Evolutionary conservation across 768 basidiomycete species (phyloP), one percentile per base, ranked within the genome.

Genomic region (Phaffia australis): DNA sequence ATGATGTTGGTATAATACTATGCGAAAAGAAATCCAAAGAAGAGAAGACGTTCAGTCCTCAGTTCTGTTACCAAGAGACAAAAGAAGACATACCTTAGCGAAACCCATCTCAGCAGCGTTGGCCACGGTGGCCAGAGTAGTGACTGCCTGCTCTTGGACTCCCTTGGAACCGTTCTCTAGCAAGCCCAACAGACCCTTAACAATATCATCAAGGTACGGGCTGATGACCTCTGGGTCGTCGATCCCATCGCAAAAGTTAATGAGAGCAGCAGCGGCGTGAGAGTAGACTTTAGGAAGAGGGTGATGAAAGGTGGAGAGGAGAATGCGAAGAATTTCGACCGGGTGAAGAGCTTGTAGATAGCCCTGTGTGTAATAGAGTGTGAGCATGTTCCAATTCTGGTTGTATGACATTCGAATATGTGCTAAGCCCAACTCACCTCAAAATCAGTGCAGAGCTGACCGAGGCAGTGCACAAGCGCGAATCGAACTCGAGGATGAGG

Each of bases 141-240:
- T 91, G 62, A 94, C 83, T 0, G 86, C 87, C 73, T 91, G 89
- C 73, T 92, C 89, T 73, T 91, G 88, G 0, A 91, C 87, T 70
- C 88, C 91, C 50, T 70, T 56, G 19, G 58, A 46, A 7, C 48
- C 23, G 23, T 46, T 14, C 48, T 68, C 54, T 35, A 57, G 56
- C 23, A 70, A 60, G 15, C 50, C 49, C 16, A 74, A 46, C 3
- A 88, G 79, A 0, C 86, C 82, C 71, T 85, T 84, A 32, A 93
- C 86, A 70, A 90, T 85, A 0, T 83, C 81, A 61, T 89, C 89
- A 21, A 93, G 82, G 74, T 87, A 89, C 0, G 87, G 87, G 0
- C 86, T 71, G 14, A 89, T 81, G 0, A 83, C 85, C 27, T 87
- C 82, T 19, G 83, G 81, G 70, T 84, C 85, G 88, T 87, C 47